Evolutionary conservation across 257 asterid species (phyloP).

Genomic region (Ligustrum vulgare): DNA sequence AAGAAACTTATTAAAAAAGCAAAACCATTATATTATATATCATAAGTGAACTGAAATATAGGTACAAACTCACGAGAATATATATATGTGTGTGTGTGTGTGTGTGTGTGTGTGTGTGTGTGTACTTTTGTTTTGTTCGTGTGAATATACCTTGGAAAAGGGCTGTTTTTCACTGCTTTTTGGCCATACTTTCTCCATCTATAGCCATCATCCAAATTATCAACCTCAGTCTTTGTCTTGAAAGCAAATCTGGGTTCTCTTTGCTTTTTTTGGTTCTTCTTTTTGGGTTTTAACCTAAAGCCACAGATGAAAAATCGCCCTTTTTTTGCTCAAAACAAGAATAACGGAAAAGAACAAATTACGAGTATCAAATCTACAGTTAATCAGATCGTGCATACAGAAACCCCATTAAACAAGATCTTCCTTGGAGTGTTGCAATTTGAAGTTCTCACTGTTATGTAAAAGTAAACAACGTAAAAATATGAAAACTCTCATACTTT

Average conservation of each 20-base stretch:
- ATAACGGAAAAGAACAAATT: background rate
- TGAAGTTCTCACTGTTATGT: background rate
- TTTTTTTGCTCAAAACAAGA: background rate
- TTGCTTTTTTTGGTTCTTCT: conserved; percentile 47
- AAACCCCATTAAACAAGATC: background rate
- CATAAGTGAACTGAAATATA: background rate
- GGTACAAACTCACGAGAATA: background rate
- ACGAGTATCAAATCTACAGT: background rate
- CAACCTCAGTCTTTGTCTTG: conserved; percentile 58
- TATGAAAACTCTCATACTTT: background rate
- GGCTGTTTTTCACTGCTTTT: conserved; percentile 65
- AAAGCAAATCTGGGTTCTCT: conserved; percentile 56
- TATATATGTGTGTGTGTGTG: too few relatives aligned
- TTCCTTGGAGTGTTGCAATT: background rate
- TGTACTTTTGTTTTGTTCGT: conserved; percentile 4
- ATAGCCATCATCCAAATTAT: conserved; percentile 63
- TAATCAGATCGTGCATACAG: background rate
- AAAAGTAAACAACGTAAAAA: background rate
- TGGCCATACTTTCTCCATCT: conserved; percentile 73
- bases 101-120: too few relatives aligned
- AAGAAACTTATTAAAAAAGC: background rate
- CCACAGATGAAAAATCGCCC: background rate
- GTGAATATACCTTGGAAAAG: conserved; percentile 46
- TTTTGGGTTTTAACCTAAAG: conserved; percentile 41
- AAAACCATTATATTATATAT: background rate